Base-by-base conservation (phyloP, 2,329 filamentous ascomycete species). In the Lachnellula suecica region DNA sequence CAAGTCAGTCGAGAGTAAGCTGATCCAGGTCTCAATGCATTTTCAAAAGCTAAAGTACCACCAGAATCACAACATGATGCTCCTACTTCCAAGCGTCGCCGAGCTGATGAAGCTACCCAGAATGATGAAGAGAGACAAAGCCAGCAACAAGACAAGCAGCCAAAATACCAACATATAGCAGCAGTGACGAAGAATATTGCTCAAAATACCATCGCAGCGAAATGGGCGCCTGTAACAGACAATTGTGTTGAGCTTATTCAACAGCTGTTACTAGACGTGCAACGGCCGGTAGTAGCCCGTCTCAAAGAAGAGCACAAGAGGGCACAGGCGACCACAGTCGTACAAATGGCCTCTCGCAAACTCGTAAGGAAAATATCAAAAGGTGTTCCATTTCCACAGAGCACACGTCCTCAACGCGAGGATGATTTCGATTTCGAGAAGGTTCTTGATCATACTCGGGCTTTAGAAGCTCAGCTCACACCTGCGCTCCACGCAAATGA, bases 361-460 rank as follows among this genome's bases (percentile, higher is more conserved):
- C 72, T 90, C 29, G 70, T 78, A 31, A 76, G 73, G 44, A 85
- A 84, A 62, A 70, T 89, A 5, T 68, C 74, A 15, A 78, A 76
- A 29, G 82, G 81, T 10, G 73, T 88, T 47, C 84, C 84, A n/a
- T 88, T 90, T 63, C 87, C 87, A 1, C 82, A 81, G 0, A 74
- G 78, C 2, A 70, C 70, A 38, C 69, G 69, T 47, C 74, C 71
- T 7, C 72, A 75, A 15, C 75, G 81, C 45, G 79, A 79, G 41
- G 72, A 76, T 24, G 83, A 87, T 63, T 80, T 90, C 43, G 79
- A 87, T 62, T 85, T 85, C 57, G 85, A 89, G 64, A 79, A 76
- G 60, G 78, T 85, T 13, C 71, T 86, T 8, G 79, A 84, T 60
- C 78, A 78, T n/a, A 81, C 81, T 56, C 71, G 74, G 51, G 69